Conservation (phyloP, 1,284 basidiomycete genomes). For the Grifola frondosa region DNA sequence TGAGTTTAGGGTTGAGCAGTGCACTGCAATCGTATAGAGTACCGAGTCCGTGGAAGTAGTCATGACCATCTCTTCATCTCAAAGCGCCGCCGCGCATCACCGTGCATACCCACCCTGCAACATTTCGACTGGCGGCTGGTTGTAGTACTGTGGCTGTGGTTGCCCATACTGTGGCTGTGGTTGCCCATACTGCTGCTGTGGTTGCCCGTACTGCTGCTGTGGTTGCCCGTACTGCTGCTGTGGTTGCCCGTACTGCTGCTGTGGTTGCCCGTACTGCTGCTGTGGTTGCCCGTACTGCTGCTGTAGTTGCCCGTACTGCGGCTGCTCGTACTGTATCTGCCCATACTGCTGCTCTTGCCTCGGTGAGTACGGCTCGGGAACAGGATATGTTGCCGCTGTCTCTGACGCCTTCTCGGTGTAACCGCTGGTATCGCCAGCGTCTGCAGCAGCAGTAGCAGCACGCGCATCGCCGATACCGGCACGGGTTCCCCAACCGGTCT, state of each 20-base stretch:
- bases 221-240: slow-evolving; percentile 19
- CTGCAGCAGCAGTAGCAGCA: slow-evolving; percentile 67
- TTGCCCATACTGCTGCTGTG: slow-evolving; percentile 5
- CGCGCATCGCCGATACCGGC: slow-evolving; percentile 83
- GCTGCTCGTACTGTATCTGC: no score
- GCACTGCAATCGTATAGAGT: background rate
- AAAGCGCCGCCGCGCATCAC: slow-evolving; percentile 25
- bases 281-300: no score
- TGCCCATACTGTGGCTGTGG: slow-evolving; percentile 4
- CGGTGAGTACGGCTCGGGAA: no score
- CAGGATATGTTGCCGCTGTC: no score
- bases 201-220: slow-evolving; percentile 13
- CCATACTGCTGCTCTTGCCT: no score
- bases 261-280: no score
- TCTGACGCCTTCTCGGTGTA: slow-evolving; percentile 31
- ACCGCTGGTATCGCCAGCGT: slow-evolving; percentile 22
- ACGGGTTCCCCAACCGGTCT: slow-evolving; percentile 91
- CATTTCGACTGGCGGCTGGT: slow-evolving; percentile 34
- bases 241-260: no score
- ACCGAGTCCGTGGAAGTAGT: slow-evolving; percentile 4
- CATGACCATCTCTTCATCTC: slow-evolving; percentile 13
- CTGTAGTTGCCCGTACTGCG: no score
- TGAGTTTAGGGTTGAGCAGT: no score
- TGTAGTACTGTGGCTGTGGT: slow-evolving; percentile 22
- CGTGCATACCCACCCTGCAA: slow-evolving; percentile 33